phyloP scores from a whole-genome alignment of 177 flowering plant genomes.

The Vitis hybrid region DNA sequence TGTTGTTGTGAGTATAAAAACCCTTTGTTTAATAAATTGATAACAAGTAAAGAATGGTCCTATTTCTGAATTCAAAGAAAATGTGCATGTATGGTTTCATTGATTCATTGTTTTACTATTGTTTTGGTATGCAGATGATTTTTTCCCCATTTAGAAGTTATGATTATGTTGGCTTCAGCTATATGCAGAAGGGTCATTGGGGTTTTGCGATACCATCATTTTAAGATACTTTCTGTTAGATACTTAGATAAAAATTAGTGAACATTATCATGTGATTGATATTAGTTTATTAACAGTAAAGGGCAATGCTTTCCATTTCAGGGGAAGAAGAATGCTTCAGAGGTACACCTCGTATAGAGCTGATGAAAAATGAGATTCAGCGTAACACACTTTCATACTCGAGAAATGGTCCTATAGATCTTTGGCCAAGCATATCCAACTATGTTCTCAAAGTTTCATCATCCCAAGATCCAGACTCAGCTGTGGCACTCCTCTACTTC shows the following conservation, averaged over 20 bases:
- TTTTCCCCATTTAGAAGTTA: too few relatives aligned
- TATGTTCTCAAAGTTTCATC: conserved; percentile 66
- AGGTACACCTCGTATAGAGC: conserved; percentile 66
- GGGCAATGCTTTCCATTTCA: conserved; percentile 16
- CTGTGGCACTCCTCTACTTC: conserved; percentile 63
- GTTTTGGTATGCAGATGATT: too few relatives aligned
- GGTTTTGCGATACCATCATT: too few relatives aligned
- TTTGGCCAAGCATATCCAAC: conserved; percentile 90
- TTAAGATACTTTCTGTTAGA: too few relatives aligned
- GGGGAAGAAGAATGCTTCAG: conserved; percentile 54
- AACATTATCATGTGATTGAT: background rate
- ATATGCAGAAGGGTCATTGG: too few relatives aligned
- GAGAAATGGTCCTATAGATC: conserved; percentile 54
- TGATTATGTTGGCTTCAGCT: too few relatives aligned
- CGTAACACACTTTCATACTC: conserved; percentile 48
- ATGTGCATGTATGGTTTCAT: too few relatives aligned
- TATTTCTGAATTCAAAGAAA: too few relatives aligned
- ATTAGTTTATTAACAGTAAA: background rate
- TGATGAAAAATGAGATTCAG: conserved; percentile 57
- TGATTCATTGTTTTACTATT: too few relatives aligned
- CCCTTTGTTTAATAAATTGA: too few relatives aligned
- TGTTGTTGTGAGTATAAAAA: too few relatives aligned
- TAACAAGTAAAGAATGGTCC: too few relatives aligned
- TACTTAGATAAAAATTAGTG: background rate
- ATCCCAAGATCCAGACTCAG: conserved; percentile 28